Evolutionary conservation across 1,139 yeast species (phyloP), one percentile per base, ranked within the genome.

Genomic region (Debaryomyces sp.): DNA sequence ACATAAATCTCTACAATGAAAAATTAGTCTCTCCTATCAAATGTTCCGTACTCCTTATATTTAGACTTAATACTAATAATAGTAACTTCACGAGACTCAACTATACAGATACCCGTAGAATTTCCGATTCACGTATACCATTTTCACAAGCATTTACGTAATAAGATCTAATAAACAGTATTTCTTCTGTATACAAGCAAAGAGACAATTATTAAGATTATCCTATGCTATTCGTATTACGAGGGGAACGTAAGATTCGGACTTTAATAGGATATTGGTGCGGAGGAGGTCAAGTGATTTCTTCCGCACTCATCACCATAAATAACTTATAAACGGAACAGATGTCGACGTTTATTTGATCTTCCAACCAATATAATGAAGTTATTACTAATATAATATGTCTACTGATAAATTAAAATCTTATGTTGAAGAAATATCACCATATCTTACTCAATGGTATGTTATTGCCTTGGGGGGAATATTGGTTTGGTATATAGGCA

Each of bases 371-470:
- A 17, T 5, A 9, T 34, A 17, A 10, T n/a, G 13, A 10, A 13
- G 9, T 18, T 8, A 34, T 18, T 34, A 34, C 12, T 34, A 18
- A 10, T 36, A 22, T 6, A 24, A 22, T 13, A 45, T 37, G 43
- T 41, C 47, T 35, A 24, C 30, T 36, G 48, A 18, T 37, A 41
- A 36, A 21, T 34, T 44, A 42, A 13, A 17, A n/a, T 8, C 22
- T 33, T 38, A 34, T 26, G 12, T 36, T 33, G 38, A 39, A 47
- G 32, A 36, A 24, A 21, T 56, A 22, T 22, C 30, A 8, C 53
- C 56, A 32, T 46, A 54, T 35, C 43, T 56, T 26, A 41, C 54
- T 41, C 52, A 55, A 26, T 59, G 64, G 62, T 58, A 57, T 49
- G 36, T 48, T 30, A 38, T 60, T 4, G 40, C 58, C 23, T 37